phyloP scores from a whole-genome alignment of 2,329 filamentous ascomycete genomes.

The Colletotrichum camelliae region DNA sequence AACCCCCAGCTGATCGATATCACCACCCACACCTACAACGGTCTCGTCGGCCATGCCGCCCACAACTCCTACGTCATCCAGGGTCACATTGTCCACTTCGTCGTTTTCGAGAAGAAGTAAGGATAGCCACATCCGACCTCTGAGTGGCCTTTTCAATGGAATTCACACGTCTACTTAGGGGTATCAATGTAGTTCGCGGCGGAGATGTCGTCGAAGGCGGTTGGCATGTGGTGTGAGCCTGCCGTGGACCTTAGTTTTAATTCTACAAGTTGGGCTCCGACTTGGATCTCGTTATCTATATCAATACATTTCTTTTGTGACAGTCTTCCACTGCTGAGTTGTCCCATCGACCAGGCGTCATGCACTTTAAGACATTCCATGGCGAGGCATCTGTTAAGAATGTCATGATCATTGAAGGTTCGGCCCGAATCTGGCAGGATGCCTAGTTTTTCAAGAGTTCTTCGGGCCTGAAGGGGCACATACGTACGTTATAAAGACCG shows the following conservation, averaged over 20 bases:
- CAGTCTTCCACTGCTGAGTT: neutral
- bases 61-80: neutral
- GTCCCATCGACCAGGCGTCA: neutral
- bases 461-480: no score
- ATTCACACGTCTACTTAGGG: neutral
- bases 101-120: neutral
- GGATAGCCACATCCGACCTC: neutral
- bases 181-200: neutral
- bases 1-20: neutral
- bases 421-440: neutral
- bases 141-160: neutral
- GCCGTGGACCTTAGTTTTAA: neutral
- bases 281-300: neutral
- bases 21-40: neutral
- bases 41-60: neutral
- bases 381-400: neutral
- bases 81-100: neutral
- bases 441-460: neutral
- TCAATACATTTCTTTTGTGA: neutral
- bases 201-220: neutral
- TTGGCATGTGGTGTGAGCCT: neutral
- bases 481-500: no score
- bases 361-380: neutral
- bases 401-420: fast-evolving
- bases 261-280: neutral